A percentile compares a stretch with the other conserved stretches of the same genome.
These are phyloP conservation scores for Serendipita indica DNA, from an alignment of 768 basidiomycete species.

Conservation along the genomic window DNA sequence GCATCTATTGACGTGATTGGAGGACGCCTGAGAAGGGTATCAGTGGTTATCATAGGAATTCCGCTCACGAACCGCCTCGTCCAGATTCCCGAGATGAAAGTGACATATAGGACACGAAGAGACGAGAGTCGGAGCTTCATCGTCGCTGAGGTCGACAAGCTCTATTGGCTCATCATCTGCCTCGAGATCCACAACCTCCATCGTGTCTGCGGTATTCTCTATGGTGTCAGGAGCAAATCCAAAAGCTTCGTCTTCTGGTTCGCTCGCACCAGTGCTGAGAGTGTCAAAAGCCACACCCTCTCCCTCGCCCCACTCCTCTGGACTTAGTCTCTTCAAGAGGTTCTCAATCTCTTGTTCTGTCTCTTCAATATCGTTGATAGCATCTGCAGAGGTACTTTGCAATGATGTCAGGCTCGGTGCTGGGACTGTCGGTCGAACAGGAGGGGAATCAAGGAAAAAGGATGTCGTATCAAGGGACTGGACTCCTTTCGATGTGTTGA, in stretches of 20 bases:
- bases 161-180: background rate
- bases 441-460: constrained; percentile 3
- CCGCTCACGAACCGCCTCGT: background rate
- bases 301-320: background rate
- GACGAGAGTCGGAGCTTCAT: background rate
- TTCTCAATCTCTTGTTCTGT: background rate
- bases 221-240: background rate
- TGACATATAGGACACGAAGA: background rate
- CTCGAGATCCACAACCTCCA: background rate
- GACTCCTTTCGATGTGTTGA: background rate
- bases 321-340: background rate
- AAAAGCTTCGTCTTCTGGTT: background rate
- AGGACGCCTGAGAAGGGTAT: background rate
- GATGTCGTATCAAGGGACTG: background rate
- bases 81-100: background rate
- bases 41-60: background rate
- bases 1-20: background rate
- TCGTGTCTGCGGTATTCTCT: background rate
- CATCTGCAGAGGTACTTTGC: too few relatives aligned
- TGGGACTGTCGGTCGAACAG: too few relatives aligned
- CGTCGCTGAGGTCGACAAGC: constrained; percentile 5
- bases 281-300: background rate
- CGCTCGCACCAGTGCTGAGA: background rate
- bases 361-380: background rate
- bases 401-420: too few relatives aligned